Conservation (phyloP, 2,329 filamentous ascomycete genomes). For the Paraphoma sp. region DNA sequence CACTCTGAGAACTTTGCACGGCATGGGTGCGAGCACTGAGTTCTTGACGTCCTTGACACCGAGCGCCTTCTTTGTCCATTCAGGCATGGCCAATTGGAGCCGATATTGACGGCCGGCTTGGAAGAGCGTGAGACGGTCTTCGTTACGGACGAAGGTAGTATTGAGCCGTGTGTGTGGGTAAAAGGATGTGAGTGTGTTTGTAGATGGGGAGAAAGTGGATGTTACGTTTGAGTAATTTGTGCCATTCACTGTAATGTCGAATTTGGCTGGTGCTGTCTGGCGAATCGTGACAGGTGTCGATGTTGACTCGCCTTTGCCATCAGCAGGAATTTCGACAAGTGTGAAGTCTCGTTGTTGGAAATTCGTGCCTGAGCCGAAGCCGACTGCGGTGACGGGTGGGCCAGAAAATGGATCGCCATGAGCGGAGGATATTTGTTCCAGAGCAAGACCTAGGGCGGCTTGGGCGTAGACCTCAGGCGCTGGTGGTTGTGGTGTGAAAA, state of each 20-base stretch:
- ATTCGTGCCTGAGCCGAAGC: slow-evolving; percentile 60
- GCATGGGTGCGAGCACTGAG: slow-evolving; percentile 92
- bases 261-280: slow-evolving; percentile 58
- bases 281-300: slow-evolving; percentile 57
- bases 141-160: slow-evolving; percentile 74
- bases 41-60: slow-evolving; percentile 81
- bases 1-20: slow-evolving; percentile 92
- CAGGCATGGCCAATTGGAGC: slow-evolving; percentile 64
- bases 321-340: slow-evolving; percentile 56
- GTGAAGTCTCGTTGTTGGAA: slow-evolving; percentile 69
- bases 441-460: slow-evolving; percentile 78
- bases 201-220: slow-evolving; percentile 53
- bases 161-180: slow-evolving; percentile 82
- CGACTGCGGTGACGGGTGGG: slow-evolving; percentile 48
- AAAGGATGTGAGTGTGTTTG: slow-evolving; percentile 70
- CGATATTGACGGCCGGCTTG: slow-evolving; percentile 68
- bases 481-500: slow-evolving; percentile 71
- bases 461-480: slow-evolving; percentile 81
- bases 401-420: slow-evolving; percentile 51
- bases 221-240: slow-evolving; percentile 53
- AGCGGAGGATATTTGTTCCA: slow-evolving; percentile 47
- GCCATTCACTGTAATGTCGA: slow-evolving; percentile 57
- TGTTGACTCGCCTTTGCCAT: slow-evolving; percentile 48
- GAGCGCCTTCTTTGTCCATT: slow-evolving; percentile 87
- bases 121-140: slow-evolving; percentile 76